Evolutionary conservation across 139 green algal genomes (phyloP), one percentile per base, ranked within the genome.

Genomic region (Closterium sp.): DNA sequence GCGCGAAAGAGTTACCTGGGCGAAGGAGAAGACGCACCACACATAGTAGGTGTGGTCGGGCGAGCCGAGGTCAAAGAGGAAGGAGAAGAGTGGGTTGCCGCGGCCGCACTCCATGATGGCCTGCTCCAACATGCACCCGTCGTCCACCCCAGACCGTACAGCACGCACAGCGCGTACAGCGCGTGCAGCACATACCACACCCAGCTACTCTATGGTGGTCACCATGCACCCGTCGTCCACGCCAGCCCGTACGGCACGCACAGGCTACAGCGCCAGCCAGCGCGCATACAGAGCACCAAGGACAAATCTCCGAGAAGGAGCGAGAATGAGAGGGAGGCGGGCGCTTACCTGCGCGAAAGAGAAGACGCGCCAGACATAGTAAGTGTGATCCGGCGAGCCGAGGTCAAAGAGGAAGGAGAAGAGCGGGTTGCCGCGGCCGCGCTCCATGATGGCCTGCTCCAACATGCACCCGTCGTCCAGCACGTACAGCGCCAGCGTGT

Each of bases 1-100:
- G 92, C 0, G 32, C 32, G 32, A 38, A 4, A 7, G 4, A 4
- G 2, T 38, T 21, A 94, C 91, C 91, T 94, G 92, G 2, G 93
- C 92, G 98, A 95, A 94, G 10, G 95, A 97, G 96, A 97, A 98
- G 29, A 99, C 89, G 19, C 95, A 89, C 94, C 95, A 98, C 88
- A 97, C 94, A 95, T 99, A 99, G 96, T 99, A 99, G 1, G 93
- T 88, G 94, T 99, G 98, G 89, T 98, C 97, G 0, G 96, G 91
- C 38, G 86, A 96, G 22, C 94, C 93, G 3, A 97, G 94, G 93
- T 99, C 96, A 89, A 97, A 98, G 85, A 99, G 92, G 95, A 99
- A 99, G 17, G 73, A 86, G 92, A 97, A 99, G 90, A 98, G 96
- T 0, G 97, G 96, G 92, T 98, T 97, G 91, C 91, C 91, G 31